These are phyloP conservation scores for Aspergillus pseudoglaucus DNA, from an alignment of 2,329 filamentous ascomycete genomes.

Conservation along the genomic window DNA sequence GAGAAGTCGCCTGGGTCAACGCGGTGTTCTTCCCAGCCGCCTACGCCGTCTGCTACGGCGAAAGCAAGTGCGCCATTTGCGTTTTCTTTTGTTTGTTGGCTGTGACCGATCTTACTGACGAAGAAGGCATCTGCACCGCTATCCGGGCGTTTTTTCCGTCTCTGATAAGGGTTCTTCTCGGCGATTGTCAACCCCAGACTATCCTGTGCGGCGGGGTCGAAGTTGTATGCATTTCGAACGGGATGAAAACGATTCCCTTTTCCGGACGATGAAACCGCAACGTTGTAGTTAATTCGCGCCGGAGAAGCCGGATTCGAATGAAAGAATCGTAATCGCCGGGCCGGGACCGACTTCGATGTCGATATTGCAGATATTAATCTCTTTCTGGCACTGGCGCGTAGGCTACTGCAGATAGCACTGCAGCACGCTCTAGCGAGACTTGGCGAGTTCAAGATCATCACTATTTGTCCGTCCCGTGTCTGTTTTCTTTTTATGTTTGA, in stretches of 20 bases:
- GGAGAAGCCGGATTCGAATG: constrained; percentile 23
- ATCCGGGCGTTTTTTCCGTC: constrained; percentile 59
- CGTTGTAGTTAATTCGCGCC: constrained; percentile 55
- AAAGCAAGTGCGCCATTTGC: constrained; percentile 56
- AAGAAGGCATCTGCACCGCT: constrained; percentile 98
- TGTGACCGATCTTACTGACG: constrained; percentile 69
- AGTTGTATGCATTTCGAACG: constrained; percentile 64
- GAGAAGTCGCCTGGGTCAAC: constrained; percentile 95
- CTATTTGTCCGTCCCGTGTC: constrained; percentile 6
- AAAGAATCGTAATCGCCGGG: constrained; percentile 14
- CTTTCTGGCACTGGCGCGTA: constrained; percentile 20
- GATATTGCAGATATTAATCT: constrained; percentile 12
- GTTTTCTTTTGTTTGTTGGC: constrained; percentile 53
- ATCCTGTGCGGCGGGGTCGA: constrained; percentile 48
- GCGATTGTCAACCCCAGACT: constrained; percentile 30
- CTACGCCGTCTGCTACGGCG: constrained; percentile 88
- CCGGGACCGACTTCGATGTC: constrained; percentile 4
- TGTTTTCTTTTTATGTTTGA: not conserved
- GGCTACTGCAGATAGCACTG: constrained; percentile 28
- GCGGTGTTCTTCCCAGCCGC: constrained; percentile 87
- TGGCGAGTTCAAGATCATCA: constrained; percentile 25
- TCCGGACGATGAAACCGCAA: constrained; percentile 68
- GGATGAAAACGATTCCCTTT: constrained; percentile 65
- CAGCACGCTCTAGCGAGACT: constrained; percentile 23
- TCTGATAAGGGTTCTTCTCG: constrained; percentile 44